Evolutionary conservation across 495 filamentous ascomycete genomes (phyloP).

Genomic region (Penicillium dipodomyicola): DNA sequence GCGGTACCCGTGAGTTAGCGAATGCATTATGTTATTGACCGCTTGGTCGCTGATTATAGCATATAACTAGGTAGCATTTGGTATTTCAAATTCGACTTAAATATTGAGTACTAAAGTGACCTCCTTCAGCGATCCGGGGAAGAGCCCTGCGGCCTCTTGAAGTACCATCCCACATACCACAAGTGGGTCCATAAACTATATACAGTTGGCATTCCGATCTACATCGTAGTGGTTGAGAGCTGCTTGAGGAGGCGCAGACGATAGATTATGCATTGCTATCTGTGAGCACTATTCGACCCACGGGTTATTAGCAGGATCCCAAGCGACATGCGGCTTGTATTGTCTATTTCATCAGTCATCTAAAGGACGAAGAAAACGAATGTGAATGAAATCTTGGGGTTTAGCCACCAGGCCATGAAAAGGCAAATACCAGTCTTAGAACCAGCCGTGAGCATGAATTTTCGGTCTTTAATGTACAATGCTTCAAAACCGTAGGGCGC

Average conservation of each 20-base stretch:
- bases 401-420: neutral
- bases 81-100: neutral
- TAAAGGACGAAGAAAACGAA: neutral
- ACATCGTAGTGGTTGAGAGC: neutral
- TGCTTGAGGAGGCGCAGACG: neutral
- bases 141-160: no score
- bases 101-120: neutral
- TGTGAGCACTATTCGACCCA: neutral
- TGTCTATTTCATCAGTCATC: neutral
- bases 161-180: no score
- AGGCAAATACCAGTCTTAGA: neutral
- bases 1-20: neutral
- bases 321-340: neutral
- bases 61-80: neutral
- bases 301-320: neutral
- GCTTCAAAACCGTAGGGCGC: neutral
- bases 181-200: neutral
- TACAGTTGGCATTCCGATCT: neutral
- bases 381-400: neutral
- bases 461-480: conserved; percentile 7
- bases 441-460: conserved; percentile 1
- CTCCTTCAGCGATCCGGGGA: no score
- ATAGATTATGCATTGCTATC: neutral
- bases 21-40: no score
- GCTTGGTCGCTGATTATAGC: neutral